These are phyloP conservation scores for Phytophthora colocasiae DNA, from an alignment of 352 stramenopile species.

Conservation along the genomic window DNA sequence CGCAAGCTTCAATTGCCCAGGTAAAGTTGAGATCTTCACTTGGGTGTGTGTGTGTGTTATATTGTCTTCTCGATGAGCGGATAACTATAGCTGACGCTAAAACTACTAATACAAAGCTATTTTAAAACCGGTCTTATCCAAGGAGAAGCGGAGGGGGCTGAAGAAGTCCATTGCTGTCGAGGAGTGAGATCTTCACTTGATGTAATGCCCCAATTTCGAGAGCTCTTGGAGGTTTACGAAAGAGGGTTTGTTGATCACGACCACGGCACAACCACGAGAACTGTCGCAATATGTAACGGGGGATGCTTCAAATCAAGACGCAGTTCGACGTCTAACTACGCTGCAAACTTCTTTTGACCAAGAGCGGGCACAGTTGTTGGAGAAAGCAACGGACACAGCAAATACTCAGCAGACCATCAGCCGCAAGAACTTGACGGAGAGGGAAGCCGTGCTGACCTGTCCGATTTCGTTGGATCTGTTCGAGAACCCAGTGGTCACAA, in stretches of 20 bases:
- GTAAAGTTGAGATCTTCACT: conserved; percentile 3
- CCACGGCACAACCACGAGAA: neutral
- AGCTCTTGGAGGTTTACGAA: conserved; percentile 20
- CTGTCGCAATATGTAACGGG: conserved; percentile 1
- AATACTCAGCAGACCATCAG: conserved; percentile 12
- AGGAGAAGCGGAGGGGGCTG: too few species aligned
- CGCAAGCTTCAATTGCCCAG: conserved; percentile 4
- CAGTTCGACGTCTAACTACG: conserved; percentile 9
- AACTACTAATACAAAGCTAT: too few species aligned
- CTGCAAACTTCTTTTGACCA: conserved; percentile 15
- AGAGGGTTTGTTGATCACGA: neutral
- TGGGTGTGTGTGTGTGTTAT: too few species aligned
- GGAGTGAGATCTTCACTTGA: conserved; percentile 14
- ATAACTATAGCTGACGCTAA: too few species aligned
- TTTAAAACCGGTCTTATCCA: too few species aligned
- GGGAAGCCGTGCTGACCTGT: conserved; percentile 28
- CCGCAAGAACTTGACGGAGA: conserved; percentile 8
- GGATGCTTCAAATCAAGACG: conserved; percentile 1
- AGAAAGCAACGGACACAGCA: conserved; percentile 19
- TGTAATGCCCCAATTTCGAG: conserved; percentile 18
- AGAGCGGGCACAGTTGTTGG: conserved; percentile 23
- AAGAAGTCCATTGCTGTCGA: too few species aligned
- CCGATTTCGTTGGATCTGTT: conserved; percentile 38
- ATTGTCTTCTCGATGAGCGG: too few species aligned
- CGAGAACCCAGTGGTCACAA: conserved; percentile 29